Base-by-base conservation (phyloP, 2,329 filamentous ascomycete genomes). In the Colletotrichum musicola region DNA sequence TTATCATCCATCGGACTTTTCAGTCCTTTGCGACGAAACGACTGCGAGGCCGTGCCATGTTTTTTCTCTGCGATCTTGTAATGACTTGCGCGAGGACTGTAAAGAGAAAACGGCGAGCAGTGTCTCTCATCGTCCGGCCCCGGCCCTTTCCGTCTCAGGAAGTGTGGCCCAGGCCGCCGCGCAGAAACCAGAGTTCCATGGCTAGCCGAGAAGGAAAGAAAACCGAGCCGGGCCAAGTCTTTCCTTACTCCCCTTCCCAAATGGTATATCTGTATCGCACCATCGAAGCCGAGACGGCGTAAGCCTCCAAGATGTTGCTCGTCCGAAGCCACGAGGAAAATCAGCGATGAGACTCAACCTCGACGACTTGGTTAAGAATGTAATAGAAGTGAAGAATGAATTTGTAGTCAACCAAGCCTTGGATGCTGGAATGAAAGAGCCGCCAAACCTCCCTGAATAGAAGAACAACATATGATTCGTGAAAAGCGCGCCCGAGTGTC, bases 401-500 rank as follows among this genome's bases (percentile, higher is more conserved):
- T 66, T 67, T 69, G 64, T 68, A 53, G 49, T 63, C 63, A 69
- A 69, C 57, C 63, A 63, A 69, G 67, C 64, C 40, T 69, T 50
- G 64, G 57, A 63, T 63, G 67, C 67, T 63, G 67, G 57, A 68
- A 63, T 25, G 47, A 61, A 62, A 63, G 53, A 67, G 64, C 64
- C 64, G 40, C 67, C 63, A 49, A 68, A 62, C 46, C 57, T 18
- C 30, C 64, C n/a, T 35, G 64, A 63, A 62, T 54, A 68, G 47
- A 35, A 9, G 30, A 63, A 69, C 57, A 68, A 66, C 67, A 40
- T 63, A 38, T 69, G 64, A 69, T 57, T 69, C 67, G 53, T 69
- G 35, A 68, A 68, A 54, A 68, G 42, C 58, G 57, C 58, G 53
- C 67, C 68, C 42, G 50, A 30, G 56, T 46, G 16, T 56, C 70